Conservation (phyloP, 495 filamentous ascomycete genomes). For the Schizothecium vesticola region DNA sequence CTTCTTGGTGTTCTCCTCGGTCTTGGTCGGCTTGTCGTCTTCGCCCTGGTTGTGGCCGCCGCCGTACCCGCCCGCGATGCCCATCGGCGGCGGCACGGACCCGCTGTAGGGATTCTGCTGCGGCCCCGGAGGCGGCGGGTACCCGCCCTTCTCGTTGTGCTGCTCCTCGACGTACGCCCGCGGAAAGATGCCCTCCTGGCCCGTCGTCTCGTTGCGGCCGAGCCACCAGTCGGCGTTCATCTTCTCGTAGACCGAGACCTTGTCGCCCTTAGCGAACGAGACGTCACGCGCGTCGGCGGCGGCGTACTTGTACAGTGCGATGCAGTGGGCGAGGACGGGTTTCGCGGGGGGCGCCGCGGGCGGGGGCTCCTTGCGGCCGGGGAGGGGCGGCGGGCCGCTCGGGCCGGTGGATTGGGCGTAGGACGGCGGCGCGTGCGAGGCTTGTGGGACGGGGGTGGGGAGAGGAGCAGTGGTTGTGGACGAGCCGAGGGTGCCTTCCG, state of each 20-base stretch:
- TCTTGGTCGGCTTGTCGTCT: constrained; percentile 31
- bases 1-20: constrained; percentile 59
- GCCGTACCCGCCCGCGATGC: constrained; percentile 34
- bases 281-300: constrained; percentile 75
- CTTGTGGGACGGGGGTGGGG: constrained; percentile 10
- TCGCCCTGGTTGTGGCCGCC: constrained; percentile 15
- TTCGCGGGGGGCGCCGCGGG: constrained; percentile 43
- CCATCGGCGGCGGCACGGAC: constrained; percentile 49
- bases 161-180: background rate
- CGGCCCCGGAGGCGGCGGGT: constrained; percentile 26
- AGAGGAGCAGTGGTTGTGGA: constrained; percentile 28
- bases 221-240: constrained; percentile 98
- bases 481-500: constrained; percentile 53
- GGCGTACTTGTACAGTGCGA: constrained; percentile 77
- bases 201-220: constrained; percentile 56
- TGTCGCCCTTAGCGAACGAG: constrained; percentile 67
- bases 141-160: background rate
- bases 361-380: constrained; percentile 44
- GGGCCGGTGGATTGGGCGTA: constrained; percentile 45
- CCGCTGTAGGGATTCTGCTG: constrained; percentile 44
- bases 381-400: constrained; percentile 51
- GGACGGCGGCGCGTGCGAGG: constrained; percentile 37
- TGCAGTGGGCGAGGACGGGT: constrained; percentile 62
- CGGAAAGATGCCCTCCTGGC: constrained; percentile 2
- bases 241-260: constrained; percentile 74